A percentile compares a stretch with the other conserved stretches of the same genome.
Evolutionary conservation across 495 filamentous ascomycete species (phyloP).

Genomic region (Physcia stellaris): DNA sequence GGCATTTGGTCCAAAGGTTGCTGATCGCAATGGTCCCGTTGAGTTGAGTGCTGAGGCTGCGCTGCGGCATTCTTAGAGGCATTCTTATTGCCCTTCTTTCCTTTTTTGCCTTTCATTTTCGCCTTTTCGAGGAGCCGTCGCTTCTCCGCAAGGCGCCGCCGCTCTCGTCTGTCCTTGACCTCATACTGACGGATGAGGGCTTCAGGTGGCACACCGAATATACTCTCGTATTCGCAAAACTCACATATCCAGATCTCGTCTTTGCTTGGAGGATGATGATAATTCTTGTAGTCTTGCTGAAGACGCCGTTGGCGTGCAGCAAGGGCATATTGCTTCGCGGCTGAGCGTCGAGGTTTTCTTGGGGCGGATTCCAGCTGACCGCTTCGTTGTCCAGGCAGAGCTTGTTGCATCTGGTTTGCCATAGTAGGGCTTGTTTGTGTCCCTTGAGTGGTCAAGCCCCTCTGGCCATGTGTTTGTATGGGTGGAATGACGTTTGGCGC

Average conservation of each 20-base stretch:
- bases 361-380: slow-evolving; percentile 29
- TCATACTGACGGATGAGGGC: slow-evolving; percentile 87
- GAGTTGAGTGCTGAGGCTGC: slow-evolving; percentile 13
- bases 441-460: slow-evolving; percentile 40
- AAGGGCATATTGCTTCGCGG: slow-evolving; percentile 43
- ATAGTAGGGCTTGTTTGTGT: slow-evolving; percentile 49
- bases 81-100: slow-evolving; percentile 57
- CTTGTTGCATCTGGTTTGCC: slow-evolving; percentile 19
- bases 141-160: slow-evolving; percentile 69
- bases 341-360: slow-evolving; percentile 45
- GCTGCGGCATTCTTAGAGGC: slow-evolving; percentile 31
- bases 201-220: slow-evolving; percentile 68
- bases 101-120: slow-evolving; percentile 85
- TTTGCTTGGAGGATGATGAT: slow-evolving; percentile 54
- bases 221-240: slow-evolving; percentile 79
- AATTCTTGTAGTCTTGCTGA: slow-evolving; percentile 59
- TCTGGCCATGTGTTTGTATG: slow-evolving; percentile 14
- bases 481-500: slow-evolving; percentile 18
- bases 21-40: slow-evolving; percentile 33
- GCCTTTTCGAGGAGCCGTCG: slow-evolving; percentile 80
- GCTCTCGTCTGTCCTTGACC: slow-evolving; percentile 78
- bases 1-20: slow-evolving; percentile 31
- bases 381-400: slow-evolving; percentile 15
- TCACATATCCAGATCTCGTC: slow-evolving; percentile 92
- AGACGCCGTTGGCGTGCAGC: slow-evolving; percentile 55